Evolutionary conservation across 371 early-diverging fungal genomes (phyloP), one percentile per base, ranked within the genome.

Genomic region (Mortierella sp.): DNA sequence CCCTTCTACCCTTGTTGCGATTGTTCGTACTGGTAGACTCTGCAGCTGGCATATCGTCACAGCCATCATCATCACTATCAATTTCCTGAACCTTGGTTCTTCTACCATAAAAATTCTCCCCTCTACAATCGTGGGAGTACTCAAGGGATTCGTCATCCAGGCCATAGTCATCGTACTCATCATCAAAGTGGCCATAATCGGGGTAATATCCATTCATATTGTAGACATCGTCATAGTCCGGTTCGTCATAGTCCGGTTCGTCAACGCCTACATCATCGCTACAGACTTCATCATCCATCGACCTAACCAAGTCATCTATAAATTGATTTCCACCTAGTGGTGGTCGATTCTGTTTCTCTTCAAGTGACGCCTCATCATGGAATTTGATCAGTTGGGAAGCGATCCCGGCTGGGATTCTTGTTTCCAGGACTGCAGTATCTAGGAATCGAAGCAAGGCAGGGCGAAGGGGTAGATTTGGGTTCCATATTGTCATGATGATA

Each of bases 91-190:
- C 10, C 40, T 37, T 7, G 40, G 40, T 9, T 37, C 40, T 37
- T 37, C 40, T 37, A n/a, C n/a, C n/a, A n/a, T n/a, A n/a, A n/a
- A n/a, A n/a, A n/a, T n/a, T n/a, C n/a, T n/a, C n/a, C n/a, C n/a
- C n/a, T 47, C 15, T 26, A 19, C 53, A 23, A 13, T 19, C 22
- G 32, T n/a, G 19, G 2, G n/a, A 7, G n/a, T 26, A 22, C 2
- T 67, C 45, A 26, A n/a, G n/a, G n/a, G 40, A 29, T 22, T 51
- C 59, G 15, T 55, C 9, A n/a, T 22, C 49, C 47, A 29, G 2
- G 28, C n/a, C 65, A 37, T 19, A 19, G n/a, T 66, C 51, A 17
- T 66, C 64, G 43, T 59, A 26, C 2, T 65, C 47, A 19, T 43
- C 26, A 35, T 40, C 61, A n/a, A 4, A 65, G 29, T 12, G 2